Percentiles rank a stretch among this genome's conserved stretches.
These are phyloP conservation scores for Calophaca sinica DNA, from an alignment of 306 rosid genomes.

Conservation along the genomic window DNA sequence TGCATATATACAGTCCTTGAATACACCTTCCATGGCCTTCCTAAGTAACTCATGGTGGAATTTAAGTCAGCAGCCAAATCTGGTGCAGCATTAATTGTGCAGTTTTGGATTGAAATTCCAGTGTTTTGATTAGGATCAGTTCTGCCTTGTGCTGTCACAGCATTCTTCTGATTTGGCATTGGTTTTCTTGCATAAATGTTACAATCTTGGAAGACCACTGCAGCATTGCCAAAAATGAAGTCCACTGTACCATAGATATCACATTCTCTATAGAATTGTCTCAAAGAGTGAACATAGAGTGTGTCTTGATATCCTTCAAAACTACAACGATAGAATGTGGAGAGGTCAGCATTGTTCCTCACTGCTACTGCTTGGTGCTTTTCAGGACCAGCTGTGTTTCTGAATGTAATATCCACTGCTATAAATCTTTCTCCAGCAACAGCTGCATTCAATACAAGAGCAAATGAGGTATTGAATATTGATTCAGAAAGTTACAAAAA, in stretches of 20 bases:
- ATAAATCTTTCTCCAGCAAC: slow-evolving; percentile 74
- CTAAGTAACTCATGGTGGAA: slow-evolving; percentile 51
- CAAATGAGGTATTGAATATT: neutral
- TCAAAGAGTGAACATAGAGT: slow-evolving; percentile 72
- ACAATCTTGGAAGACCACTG: slow-evolving; percentile 75
- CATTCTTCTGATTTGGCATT: slow-evolving; percentile 53
- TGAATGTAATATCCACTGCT: slow-evolving; percentile 77
- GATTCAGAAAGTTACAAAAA: neutral
- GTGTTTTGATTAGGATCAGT: slow-evolving; percentile 73
- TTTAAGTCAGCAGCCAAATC: slow-evolving; percentile 54
- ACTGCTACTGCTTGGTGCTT: slow-evolving; percentile 91
- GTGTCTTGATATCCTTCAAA: slow-evolving; percentile 93
- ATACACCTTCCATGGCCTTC: slow-evolving; percentile 76
- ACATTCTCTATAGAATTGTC: slow-evolving; percentile 85
- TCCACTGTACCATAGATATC: slow-evolving; percentile 76
- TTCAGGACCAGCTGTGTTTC: slow-evolving; percentile 82
- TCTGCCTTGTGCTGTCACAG: slow-evolving; percentile 78
- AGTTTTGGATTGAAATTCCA: slow-evolving; percentile 79
- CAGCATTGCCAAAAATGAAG: slow-evolving; percentile 83
- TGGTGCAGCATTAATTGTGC: slow-evolving; percentile 68
- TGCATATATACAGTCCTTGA: slow-evolving; percentile 81
- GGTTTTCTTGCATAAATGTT: slow-evolving; percentile 70
- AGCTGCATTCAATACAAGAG: slow-evolving; percentile 56
- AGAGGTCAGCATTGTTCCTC: slow-evolving; percentile 76
- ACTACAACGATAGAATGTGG: slow-evolving; percentile 80